phyloP scores from a whole-genome alignment of 257 asterid species.

The Nicotiana otophora region DNA sequence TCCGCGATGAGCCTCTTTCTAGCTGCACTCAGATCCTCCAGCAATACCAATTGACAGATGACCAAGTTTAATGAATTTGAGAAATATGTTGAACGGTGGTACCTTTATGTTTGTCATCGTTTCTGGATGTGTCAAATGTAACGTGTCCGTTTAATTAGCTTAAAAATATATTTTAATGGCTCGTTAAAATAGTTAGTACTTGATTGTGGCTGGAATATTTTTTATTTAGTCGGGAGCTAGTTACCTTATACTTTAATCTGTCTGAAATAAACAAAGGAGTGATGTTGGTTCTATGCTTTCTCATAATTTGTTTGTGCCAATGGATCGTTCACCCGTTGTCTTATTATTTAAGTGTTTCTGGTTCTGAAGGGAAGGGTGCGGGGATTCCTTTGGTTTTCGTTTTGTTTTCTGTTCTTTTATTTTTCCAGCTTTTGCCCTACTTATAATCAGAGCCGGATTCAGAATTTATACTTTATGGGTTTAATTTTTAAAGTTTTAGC shows the following conservation, averaged over 20 bases:
- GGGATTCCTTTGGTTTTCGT: too few species aligned
- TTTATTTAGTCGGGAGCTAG: not conserved
- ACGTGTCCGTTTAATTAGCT: not conserved
- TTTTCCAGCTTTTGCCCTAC: too few species aligned
- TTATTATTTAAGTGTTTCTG: too few species aligned
- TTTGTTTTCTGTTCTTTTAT: too few species aligned
- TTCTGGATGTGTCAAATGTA: not conserved
- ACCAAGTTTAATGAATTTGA: not conserved
- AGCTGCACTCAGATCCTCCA: constrained; percentile 37
- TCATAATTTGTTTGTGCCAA: not conserved
- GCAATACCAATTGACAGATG: constrained; percentile 37
- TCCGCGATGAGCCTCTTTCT: constrained; percentile 22
- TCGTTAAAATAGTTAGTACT: not conserved
- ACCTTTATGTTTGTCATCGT: not conserved
- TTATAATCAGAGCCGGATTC: too few species aligned
- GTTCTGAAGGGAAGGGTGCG: too few species aligned
- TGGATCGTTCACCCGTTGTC: not conserved
- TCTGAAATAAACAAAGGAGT: not conserved
- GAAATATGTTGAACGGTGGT: not conserved
- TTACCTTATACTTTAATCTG: not conserved
- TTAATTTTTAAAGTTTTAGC: too few species aligned
- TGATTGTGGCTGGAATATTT: not conserved
- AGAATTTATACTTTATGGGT: too few species aligned
- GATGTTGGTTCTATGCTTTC: not conserved
- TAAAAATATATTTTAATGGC: not conserved